Evolutionary conservation across 2,329 filamentous ascomycete genomes (phyloP).

Genomic region (Nigrograna mackinnonii): DNA sequence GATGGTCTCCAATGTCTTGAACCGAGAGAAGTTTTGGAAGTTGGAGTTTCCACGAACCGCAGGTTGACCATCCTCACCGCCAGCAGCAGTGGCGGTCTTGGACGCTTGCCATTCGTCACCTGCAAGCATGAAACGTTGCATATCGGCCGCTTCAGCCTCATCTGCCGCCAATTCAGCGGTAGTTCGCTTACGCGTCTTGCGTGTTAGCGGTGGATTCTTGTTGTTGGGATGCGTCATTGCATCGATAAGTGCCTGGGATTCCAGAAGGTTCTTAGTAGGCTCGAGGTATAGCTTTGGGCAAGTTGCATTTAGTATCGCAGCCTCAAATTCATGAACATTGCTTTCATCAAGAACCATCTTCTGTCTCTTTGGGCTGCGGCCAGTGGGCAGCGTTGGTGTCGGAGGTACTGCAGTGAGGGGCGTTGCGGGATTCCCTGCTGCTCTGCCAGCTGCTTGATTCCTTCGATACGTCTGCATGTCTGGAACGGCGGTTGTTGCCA

Average conservation of each 20-base stretch:
- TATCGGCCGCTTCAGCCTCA: slow-evolving; percentile 85
- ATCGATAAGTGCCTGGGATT: slow-evolving; percentile 73
- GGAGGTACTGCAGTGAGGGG: slow-evolving; percentile 60
- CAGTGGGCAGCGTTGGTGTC: slow-evolving; percentile 59
- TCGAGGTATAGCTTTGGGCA: slow-evolving; percentile 77
- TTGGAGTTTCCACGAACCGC: slow-evolving; percentile 63
- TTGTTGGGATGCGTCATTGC: slow-evolving; percentile 77
- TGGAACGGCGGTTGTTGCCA: slow-evolving; percentile 68
- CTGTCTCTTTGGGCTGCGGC: slow-evolving; percentile 70
- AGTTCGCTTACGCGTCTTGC: slow-evolving; percentile 90
- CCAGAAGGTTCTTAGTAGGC: slow-evolving; percentile 69
- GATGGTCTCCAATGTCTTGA: slow-evolving; percentile 89
- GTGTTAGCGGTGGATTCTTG: slow-evolving; percentile 73
- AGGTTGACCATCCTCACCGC: slow-evolving; percentile 68
- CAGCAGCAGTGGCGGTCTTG: slow-evolving; percentile 58
- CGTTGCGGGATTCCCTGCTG: slow-evolving; percentile 67
- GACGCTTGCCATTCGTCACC: slow-evolving; percentile 80
- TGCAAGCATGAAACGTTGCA: slow-evolving; percentile 90
- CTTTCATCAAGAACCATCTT: slow-evolving; percentile 76
- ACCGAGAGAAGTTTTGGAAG: slow-evolving; percentile 88
- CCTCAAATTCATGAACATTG: slow-evolving; percentile 75
- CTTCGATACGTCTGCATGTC: slow-evolving; percentile 54
- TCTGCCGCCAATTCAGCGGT: slow-evolving; percentile 94
- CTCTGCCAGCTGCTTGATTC: slow-evolving; percentile 50
- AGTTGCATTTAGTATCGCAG: slow-evolving; percentile 73